Conservation (phyloP, 2,329 filamentous ascomycete genomes). For the Fusarium tuaranense region DNA sequence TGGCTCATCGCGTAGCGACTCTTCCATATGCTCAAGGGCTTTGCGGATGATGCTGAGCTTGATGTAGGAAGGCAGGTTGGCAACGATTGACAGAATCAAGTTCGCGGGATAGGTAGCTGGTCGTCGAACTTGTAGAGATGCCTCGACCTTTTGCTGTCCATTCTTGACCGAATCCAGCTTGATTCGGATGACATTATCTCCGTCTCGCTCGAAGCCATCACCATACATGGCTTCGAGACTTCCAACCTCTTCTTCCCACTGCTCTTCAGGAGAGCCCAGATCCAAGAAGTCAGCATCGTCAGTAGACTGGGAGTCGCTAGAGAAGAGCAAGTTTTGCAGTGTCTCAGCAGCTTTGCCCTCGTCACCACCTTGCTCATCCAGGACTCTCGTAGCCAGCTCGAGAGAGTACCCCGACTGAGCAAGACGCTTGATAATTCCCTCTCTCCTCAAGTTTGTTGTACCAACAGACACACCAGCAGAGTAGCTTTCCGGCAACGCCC, state of each 20-base stretch:
- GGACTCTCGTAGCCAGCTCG: constrained; percentile 83
- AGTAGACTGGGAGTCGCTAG: constrained; percentile 17
- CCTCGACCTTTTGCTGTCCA: constrained; percentile 62
- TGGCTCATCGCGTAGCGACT: constrained; percentile 81
- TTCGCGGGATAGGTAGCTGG: constrained; percentile 79
- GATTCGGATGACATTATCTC: constrained; percentile 76
- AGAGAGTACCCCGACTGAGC: constrained; percentile 85
- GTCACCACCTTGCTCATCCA: constrained; percentile 77
- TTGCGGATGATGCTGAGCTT: constrained; percentile 88
- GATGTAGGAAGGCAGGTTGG: constrained; percentile 89
- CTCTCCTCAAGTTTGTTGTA: constrained; percentile 82
- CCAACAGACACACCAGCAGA: constrained; percentile 90
- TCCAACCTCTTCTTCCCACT: constrained; percentile 87
- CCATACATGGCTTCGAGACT: constrained; percentile 90
- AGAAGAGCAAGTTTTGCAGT: constrained; percentile 70
- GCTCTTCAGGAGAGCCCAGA: constrained; percentile 66
- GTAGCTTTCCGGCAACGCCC: constrained; percentile 93
- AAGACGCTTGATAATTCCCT: constrained; percentile 85
- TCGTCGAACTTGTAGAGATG: constrained; percentile 74
- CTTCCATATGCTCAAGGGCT: constrained; percentile 76
- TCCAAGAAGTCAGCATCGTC: constrained; percentile 57
- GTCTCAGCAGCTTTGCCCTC: constrained; percentile 82
- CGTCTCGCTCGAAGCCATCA: constrained; percentile 73
- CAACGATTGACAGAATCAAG: constrained; percentile 76
- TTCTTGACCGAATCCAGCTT: constrained; percentile 69